Base-by-base conservation (phyloP, 495 filamentous ascomycete species). In the Oleoguttula mirabilis region DNA sequence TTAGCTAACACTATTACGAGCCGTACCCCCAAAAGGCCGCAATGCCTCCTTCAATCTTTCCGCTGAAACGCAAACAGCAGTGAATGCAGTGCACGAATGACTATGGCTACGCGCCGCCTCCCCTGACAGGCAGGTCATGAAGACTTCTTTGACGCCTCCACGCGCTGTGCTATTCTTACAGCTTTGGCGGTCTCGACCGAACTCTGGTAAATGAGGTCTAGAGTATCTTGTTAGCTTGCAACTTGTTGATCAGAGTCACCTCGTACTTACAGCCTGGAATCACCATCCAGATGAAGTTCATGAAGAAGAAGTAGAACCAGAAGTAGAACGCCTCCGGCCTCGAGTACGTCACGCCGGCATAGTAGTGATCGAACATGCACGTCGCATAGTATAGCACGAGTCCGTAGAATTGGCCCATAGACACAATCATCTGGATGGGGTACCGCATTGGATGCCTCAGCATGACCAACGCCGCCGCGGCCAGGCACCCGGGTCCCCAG, bases 241-340 rank as follows among this genome's bases (percentile, higher is more conserved):
- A 48, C n/a, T 30, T 15, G 20, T n/a, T 23, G 17, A 27, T 10
- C 10, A 24, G 8, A 11, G 10, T 20, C 10, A 41, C 4, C 4
- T 10, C 24, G 39, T 37, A 60, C 60, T 53, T 51, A 61, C 59
- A 43, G 4, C 43, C 28, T 2, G 86, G 87, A 45, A 93, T 71
- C 11, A 90, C 66, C 24, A 79, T 84, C 87, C 87, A 94, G 39
- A 87, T 81, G 34, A 76, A 67, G 55, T 94, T 94, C 73, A 93
- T 80, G 14, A 80, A 69, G 16, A 87, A 73, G 55, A 82, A 94
- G 57, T 94, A 94, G 11, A 78, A 60, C 84, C 85, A 94, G 57
- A 83, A 93, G 56, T 92, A 94, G 45, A 78, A 70, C 3, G 66
- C 55, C 60, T 93, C 87, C 3, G 87, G 83, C 43, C 85, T 68